Conservation (phyloP, 768 basidiomycete species). For the Agrocybe pediades region DNA sequence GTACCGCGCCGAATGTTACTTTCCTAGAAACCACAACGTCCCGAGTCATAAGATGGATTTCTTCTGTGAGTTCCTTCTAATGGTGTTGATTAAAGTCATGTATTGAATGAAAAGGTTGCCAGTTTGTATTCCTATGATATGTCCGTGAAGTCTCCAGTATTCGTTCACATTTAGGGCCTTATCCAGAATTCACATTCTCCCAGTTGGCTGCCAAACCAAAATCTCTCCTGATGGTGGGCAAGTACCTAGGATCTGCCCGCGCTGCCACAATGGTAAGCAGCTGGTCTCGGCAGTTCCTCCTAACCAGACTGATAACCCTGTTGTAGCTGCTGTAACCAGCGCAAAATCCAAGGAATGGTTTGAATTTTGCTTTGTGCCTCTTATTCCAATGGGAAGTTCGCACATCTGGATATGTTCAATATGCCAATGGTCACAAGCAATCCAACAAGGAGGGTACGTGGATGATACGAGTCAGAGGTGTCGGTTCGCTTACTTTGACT, state of each 20-base stretch:
- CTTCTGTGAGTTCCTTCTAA: constrained; percentile 11
- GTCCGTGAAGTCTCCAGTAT: constrained; percentile 11
- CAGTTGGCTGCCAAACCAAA: constrained; percentile 64
- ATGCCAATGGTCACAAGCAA: constrained; percentile 58
- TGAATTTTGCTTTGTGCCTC: constrained; percentile 66
- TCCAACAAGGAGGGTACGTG: constrained; percentile 48
- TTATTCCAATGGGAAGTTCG: constrained; percentile 59
- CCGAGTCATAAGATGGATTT: constrained; percentile 12
- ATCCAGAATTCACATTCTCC: not conserved
- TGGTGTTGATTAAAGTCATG: not conserved
- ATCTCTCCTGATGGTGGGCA: constrained; percentile 54
- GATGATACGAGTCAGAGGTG: not conserved
- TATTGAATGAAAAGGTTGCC: too few relatives aligned
- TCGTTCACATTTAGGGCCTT: not conserved
- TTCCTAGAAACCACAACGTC: not conserved
- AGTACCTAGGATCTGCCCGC: constrained; percentile 59
- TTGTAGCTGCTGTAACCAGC: constrained; percentile 49
- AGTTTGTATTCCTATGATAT: constrained; percentile 27
- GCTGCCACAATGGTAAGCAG: constrained; percentile 60
- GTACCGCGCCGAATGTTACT: not conserved
- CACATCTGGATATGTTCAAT: constrained; percentile 69
- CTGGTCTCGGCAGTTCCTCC: not conserved
- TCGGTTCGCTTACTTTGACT: not conserved
- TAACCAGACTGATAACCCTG: not conserved
- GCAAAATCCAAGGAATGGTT: constrained; percentile 67